Evolutionary conservation across 2,329 filamentous ascomycete species (phyloP).

Genomic region (Aspergillus spinulosporus): DNA sequence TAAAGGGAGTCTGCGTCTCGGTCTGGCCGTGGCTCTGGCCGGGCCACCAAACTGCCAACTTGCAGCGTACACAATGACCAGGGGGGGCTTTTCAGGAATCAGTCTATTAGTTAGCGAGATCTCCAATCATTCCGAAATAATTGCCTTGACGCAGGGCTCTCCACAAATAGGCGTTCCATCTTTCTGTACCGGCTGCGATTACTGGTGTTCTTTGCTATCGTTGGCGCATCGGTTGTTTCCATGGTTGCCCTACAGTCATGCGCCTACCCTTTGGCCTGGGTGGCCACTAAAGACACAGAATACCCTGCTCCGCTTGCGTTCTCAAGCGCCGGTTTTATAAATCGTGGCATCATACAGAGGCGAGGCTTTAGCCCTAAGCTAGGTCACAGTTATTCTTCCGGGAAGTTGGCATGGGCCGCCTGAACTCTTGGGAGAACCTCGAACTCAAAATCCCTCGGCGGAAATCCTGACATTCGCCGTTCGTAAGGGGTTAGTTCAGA

Average conservation of each 20-base stretch:
- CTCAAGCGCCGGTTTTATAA: neutral
- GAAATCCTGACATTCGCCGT: neutral
- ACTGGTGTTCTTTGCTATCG: slow-evolving; percentile 1
- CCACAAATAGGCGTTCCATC: slow-evolving; percentile 13
- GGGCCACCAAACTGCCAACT: slow-evolving; percentile 12
- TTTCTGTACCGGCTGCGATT: slow-evolving; percentile 8
- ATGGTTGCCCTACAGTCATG: slow-evolving; percentile 20
- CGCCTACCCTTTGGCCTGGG: slow-evolving; percentile 15
- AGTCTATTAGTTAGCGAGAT: slow-evolving; percentile 2
- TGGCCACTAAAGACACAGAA: slow-evolving; percentile 2
- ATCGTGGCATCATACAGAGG: neutral
- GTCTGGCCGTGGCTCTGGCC: slow-evolving; percentile 10
- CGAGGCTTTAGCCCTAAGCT: neutral
- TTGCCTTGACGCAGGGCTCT: slow-evolving; percentile 10
- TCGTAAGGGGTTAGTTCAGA: neutral
- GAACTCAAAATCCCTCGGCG: neutral
- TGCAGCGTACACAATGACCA: slow-evolving; percentile 4
- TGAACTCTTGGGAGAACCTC: neutral
- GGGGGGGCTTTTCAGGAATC: neutral
- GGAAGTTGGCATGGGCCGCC: neutral
- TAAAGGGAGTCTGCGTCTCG: slow-evolving; percentile 12
- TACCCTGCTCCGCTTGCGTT: neutral
- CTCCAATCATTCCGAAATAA: neutral
- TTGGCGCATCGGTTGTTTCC: slow-evolving; percentile 13
- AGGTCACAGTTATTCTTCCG: neutral